Conservation (phyloP, 768 basidiomycete species). For the Suillus ampliporus region DNA sequence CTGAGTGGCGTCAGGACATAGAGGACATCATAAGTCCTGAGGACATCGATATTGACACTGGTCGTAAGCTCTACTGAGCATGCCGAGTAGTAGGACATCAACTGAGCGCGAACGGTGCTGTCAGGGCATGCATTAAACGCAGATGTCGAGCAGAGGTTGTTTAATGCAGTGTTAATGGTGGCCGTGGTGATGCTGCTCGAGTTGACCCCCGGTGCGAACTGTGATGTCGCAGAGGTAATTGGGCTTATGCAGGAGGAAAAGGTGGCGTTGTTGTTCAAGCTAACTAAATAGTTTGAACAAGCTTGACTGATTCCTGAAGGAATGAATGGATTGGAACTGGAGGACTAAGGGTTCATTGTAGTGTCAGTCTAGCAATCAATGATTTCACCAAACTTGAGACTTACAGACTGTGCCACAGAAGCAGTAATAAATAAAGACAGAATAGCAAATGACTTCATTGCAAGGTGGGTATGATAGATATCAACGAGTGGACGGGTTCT, state of each 20-base stretch:
- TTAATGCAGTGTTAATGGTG: conserved; percentile 57
- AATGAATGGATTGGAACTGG: conserved; percentile 57
- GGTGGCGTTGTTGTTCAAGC: conserved; percentile 63
- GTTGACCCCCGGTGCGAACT: conserved; percentile 54
- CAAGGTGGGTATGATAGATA: conserved; percentile 31
- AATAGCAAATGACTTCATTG: conserved; percentile 59
- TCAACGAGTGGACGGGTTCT: conserved; percentile 46
- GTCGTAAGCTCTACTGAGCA: conserved; percentile 77
- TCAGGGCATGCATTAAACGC: conserved; percentile 58
- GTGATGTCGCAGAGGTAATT: conserved; percentile 62
- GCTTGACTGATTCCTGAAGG: conserved; percentile 63
- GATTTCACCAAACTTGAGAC: background rate
- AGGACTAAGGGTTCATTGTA: conserved; percentile 9
- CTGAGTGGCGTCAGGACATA: conserved; percentile 73
- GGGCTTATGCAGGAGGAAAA: conserved; percentile 66
- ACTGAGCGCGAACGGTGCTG: conserved; percentile 59
- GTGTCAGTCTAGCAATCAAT: background rate
- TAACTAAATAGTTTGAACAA: conserved; percentile 64
- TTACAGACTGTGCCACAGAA: conserved; percentile 57
- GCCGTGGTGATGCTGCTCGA: conserved; percentile 46
- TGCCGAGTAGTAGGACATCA: conserved; percentile 70
- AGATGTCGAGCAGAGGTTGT: conserved; percentile 56
- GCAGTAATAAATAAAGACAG: conserved; percentile 55
- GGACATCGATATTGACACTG: conserved; percentile 51
- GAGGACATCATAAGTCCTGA: conserved; percentile 77